Conservation (phyloP, 331 rosid species). For the Pyrus hybrid region DNA sequence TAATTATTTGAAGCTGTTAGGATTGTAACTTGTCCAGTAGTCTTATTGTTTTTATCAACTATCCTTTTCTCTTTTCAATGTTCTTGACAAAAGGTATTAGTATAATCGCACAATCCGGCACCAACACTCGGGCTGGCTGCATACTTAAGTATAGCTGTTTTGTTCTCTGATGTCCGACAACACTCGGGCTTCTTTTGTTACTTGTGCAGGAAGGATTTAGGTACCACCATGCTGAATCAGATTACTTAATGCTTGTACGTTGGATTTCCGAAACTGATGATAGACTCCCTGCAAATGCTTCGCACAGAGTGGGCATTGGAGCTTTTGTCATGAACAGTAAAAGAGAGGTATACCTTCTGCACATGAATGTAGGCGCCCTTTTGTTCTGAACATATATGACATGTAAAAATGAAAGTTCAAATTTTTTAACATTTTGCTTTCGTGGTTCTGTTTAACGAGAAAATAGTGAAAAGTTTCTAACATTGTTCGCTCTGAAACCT, state of each 20-base stretch:
- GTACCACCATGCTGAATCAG: slow-evolving; percentile 83
- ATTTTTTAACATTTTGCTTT: background rate
- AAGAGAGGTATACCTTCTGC: slow-evolving; percentile 39
- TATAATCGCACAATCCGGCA: background rate
- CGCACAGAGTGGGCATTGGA: slow-evolving; percentile 66
- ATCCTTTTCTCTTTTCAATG: background rate
- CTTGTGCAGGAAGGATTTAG: slow-evolving; percentile 66
- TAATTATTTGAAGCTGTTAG: background rate
- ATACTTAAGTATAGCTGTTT: too few species aligned
- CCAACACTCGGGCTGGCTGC: background rate
- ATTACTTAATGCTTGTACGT: slow-evolving; percentile 66
- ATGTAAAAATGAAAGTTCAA: background rate
- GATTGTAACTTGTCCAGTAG: background rate
- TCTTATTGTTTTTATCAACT: background rate
- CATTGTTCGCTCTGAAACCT: background rate
- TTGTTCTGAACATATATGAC: background rate
- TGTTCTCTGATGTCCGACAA: background rate
- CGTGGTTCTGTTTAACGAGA: background rate
- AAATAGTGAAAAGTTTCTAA: background rate
- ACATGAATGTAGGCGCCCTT: background rate
- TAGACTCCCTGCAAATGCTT: slow-evolving; percentile 72
- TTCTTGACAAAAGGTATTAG: background rate
- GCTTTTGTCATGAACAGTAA: slow-evolving; percentile 70
- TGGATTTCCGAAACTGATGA: slow-evolving; percentile 68
- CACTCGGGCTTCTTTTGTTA: background rate